Evolutionary conservation across 768 basidiomycete genomes (phyloP).

Genomic region (Grammothele lineata): DNA sequence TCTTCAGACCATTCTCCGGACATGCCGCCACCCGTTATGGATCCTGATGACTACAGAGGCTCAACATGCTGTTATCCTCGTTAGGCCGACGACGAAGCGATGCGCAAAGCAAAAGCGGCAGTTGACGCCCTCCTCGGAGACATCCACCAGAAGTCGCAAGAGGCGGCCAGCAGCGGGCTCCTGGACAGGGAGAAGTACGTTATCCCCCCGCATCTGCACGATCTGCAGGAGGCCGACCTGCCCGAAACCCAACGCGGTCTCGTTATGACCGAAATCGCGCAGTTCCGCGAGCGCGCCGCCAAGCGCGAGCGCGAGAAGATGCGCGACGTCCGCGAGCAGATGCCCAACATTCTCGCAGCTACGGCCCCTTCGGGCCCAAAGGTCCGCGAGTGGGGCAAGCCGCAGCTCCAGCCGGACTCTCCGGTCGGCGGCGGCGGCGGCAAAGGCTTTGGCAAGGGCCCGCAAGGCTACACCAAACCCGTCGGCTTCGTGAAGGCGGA

Average conservation of each 20-base stretch:
- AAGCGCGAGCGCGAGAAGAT: slow-evolving; percentile 88
- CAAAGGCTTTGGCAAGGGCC: slow-evolving; percentile 58
- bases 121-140: slow-evolving; percentile 65
- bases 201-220: slow-evolving; percentile 94
- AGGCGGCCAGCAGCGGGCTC: slow-evolving; percentile 68
- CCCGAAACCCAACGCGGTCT: slow-evolving; percentile 91
- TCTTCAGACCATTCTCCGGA: too few relatives aligned
- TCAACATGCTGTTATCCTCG: neutral
- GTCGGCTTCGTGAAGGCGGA: slow-evolving; percentile 79
- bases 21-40: too few relatives aligned
- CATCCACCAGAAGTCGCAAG: slow-evolving; percentile 68
- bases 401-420: slow-evolving; percentile 29
- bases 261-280: slow-evolving; percentile 93
- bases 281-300: slow-evolving; percentile 91
- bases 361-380: slow-evolving; percentile 69
- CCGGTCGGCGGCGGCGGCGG: slow-evolving; percentile 27
- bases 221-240: slow-evolving; percentile 93
- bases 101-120: slow-evolving; percentile 57
- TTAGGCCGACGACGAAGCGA: slow-evolving; percentile 68
- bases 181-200: slow-evolving; percentile 84
- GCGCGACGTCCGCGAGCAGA: slow-evolving; percentile 62
- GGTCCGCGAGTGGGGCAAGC: slow-evolving; percentile 75
- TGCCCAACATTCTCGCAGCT: slow-evolving; percentile 27
- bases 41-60: too few relatives aligned
- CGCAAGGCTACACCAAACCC: slow-evolving; percentile 76